phyloP scores from a whole-genome alignment of 176 grass and related monocot genomes.

The Raddia guianensis region DNA sequence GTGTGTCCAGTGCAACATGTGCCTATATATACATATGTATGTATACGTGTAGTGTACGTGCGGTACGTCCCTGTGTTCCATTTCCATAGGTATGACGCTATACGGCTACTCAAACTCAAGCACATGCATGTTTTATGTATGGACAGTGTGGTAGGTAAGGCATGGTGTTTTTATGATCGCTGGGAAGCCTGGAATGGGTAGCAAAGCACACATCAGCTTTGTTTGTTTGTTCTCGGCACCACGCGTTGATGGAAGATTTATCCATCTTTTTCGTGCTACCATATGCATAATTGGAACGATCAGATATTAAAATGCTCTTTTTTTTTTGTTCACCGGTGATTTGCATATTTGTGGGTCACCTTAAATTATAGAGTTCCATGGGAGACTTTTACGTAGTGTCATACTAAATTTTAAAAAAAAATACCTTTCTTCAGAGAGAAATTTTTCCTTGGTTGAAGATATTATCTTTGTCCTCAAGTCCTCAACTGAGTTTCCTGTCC shows the following conservation, averaged over 20 bases:
- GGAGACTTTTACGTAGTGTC: neutral
- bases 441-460: too few species aligned
- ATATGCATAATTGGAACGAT: neutral
- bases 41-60: neutral
- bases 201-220: neutral
- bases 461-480: too few species aligned
- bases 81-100: neutral
- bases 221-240: neutral
- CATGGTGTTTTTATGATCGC: constrained; percentile 18
- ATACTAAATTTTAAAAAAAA: too few species aligned
- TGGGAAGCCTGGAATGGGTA: neutral
- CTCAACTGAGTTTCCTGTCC: too few species aligned
- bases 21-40: neutral
- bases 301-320: neutral
- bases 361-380: neutral
- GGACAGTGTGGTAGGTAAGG: constrained; percentile 27
- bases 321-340: neutral
- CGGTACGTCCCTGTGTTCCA: neutral
- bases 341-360: neutral
- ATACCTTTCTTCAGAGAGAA: too few species aligned
- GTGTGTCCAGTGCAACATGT: neutral
- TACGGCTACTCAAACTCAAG: neutral
- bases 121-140: constrained; percentile 26
- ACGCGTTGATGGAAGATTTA: neutral
- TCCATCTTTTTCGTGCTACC: neutral